Evolutionary conservation across 208 protist species (phyloP), one percentile per base, ranked within the genome.

Genomic region (Tetramitus jugosus): DNA sequence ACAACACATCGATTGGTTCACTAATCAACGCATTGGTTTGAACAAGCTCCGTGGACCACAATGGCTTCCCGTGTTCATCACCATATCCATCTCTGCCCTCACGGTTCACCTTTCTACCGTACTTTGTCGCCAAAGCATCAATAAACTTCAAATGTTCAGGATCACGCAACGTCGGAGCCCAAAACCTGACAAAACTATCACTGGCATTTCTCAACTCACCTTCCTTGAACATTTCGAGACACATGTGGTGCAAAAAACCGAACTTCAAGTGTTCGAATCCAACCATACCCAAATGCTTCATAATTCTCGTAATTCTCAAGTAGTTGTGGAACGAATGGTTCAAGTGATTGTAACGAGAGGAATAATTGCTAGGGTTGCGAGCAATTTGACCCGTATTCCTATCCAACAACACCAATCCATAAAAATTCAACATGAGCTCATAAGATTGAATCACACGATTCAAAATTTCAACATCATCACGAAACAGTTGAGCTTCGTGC

Each of bases 381-480:
- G 7, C 52, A 6, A 82, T 13, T 39, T 68, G 29, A 13, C 76
- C 79, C 20, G 62, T 87, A 0, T n/a, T 43, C 37, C 53, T 60
- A 46, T 87, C 60, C 29, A 77, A 76, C 62, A 91, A 37, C 3
- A 78, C 53, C 61, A 90, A 84, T 33, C 88, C 87, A 81, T 92
- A 94, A 77, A 92, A 92, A 53, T 83, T 84, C 23, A 91, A 76
- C 88, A 92, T 92, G 79, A 92, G 79, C 23, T 76, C 39, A 39
- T 90, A 88, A 14, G 81, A 84, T 29, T 77, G 52, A 45, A 90
- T 65, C 20, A 89, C 81, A 49, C 81, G 76, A 20, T 76, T 64
- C 76, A 87, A 78, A 14, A 87, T 81, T 71, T 82, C 76, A 0
- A 80, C 82, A 77, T 91, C 83, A 0, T 14, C 53, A 17, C 77